Evolutionary conservation across 2,329 filamentous ascomycete genomes (phyloP), one percentile per base, ranked within the genome.

Genomic region (Dactylonectria macrodidyma): DNA sequence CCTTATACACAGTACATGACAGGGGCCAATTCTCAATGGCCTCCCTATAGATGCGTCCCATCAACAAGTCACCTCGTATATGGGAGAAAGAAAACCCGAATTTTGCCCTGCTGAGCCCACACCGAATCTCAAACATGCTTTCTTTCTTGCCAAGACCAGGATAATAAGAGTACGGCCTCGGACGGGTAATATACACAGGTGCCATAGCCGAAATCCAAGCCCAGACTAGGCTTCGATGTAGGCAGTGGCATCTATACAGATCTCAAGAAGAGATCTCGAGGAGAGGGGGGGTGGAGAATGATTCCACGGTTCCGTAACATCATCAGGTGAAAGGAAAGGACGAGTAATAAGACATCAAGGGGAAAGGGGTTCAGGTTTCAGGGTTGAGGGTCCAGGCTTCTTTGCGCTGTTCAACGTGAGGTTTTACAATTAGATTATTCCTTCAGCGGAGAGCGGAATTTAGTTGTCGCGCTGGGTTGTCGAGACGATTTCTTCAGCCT

Each of bases 1-100:
- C 71, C 77, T 76, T 75, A 75, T 78, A 78, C 75, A 78, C 62
- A 77, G 71, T 75, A 78, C 75, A 77, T 77, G 66, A 75, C 60
- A 65, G 63, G 69, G 65, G 71, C 68, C 63, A 65, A 73, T 71
- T 67, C 67, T 65, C 67, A 60, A 67, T 65, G 68, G 66, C 68
- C 55, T 61, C 64, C 64, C 73, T 55, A 48, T 59, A 59, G 66
- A 72, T 71, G 60, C 68, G 72, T 75, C 71, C 71, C 71, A 71
- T 70, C 74, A 74, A 73, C 65, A 36, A 54, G 66, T 62, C 66
- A 65, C 57, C 63, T 69, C 62, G 62, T 69, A 63, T 58, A 41
- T 57, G 52, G 54, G 47, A 47, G 60, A 59, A 59, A 59, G 48
- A 59, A 44, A 14, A 44, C 41, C 56, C 62, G 51, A 50, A 26